A percentile compares a stretch with the other conserved stretches of the same genome.
Conservation (phyloP, 129 eudicot genomes). For the Centella asiatica region DNA sequence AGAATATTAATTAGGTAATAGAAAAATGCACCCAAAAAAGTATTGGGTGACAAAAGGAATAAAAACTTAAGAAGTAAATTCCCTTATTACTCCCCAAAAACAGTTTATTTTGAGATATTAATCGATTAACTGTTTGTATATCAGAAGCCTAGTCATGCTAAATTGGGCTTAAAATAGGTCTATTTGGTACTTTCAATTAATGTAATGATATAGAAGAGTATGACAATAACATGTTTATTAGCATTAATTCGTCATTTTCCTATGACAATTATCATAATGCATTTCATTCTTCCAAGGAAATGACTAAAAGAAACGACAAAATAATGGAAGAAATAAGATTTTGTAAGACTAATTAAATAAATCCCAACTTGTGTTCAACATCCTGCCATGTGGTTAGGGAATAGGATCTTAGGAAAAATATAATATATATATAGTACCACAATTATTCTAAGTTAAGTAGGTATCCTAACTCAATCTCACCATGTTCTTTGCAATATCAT, state of each 20-base stretch:
- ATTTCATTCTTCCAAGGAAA: neutral
- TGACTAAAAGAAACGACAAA: neutral
- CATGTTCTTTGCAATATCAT: neutral
- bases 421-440: neutral
- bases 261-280: neutral
- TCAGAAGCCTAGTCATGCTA: no score
- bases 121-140: no score
- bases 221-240: neutral
- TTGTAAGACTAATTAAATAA: neutral
- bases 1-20: no score
- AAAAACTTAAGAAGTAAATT: no score
- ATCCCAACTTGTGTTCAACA: neutral
- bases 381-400: neutral
- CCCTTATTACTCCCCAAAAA: no score
- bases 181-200: no score
- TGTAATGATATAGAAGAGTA: no score
- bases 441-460: neutral
- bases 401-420: neutral
- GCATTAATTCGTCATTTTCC: neutral
- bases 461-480: neutral
- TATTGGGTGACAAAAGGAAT: no score
- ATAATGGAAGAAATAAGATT: neutral
- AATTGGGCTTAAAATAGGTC: no score
- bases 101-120: no score
- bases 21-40: no score